phyloP scores from a whole-genome alignment of 108 stramenopile species.

The Skeletonema marinoi region DNA sequence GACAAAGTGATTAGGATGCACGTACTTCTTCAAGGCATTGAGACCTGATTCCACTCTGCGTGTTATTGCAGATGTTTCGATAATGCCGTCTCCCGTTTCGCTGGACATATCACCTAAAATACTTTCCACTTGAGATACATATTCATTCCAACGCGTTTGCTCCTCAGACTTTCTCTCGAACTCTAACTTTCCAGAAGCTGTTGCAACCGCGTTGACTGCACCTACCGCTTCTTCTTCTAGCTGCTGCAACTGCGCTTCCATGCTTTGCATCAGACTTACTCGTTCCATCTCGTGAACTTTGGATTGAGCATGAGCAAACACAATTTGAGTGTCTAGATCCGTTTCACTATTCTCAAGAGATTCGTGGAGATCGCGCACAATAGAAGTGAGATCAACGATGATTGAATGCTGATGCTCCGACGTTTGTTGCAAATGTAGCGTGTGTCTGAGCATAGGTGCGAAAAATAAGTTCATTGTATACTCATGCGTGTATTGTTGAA shows the following conservation, averaged over 20 bases:
- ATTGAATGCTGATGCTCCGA: constrained; percentile 29
- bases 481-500: constrained; percentile 5
- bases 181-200: constrained; percentile 37
- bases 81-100: neutral
- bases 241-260: constrained; percentile 20
- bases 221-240: constrained; percentile 40
- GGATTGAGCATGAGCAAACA: constrained; percentile 9
- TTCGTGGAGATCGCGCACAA: constrained; percentile 18
- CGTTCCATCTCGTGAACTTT: constrained; percentile 29
- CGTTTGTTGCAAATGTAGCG: constrained; percentile 11
- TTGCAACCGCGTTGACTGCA: constrained; percentile 35
- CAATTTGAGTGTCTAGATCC: constrained; percentile 5
- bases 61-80: constrained; percentile 36
- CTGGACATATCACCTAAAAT: constrained; percentile 16
- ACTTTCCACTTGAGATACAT: constrained; percentile 24
- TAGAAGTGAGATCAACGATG: constrained; percentile 35
- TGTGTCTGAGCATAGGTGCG: constrained; percentile 15
- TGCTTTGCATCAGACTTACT: constrained; percentile 7
- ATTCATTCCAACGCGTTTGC: constrained; percentile 29
- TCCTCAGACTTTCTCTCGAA: constrained; percentile 42
- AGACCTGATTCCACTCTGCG: constrained; percentile 40
- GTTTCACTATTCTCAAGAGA: constrained; percentile 19
- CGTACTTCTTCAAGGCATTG: constrained; percentile 16
- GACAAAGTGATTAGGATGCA: constrained; percentile 39
- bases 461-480: constrained; percentile 18